Percentiles rank a stretch among this genome's conserved stretches.
Evolutionary conservation across 192 early-diverging fungal species (phyloP).

Genomic region (Entomortierella beljakovae): DNA sequence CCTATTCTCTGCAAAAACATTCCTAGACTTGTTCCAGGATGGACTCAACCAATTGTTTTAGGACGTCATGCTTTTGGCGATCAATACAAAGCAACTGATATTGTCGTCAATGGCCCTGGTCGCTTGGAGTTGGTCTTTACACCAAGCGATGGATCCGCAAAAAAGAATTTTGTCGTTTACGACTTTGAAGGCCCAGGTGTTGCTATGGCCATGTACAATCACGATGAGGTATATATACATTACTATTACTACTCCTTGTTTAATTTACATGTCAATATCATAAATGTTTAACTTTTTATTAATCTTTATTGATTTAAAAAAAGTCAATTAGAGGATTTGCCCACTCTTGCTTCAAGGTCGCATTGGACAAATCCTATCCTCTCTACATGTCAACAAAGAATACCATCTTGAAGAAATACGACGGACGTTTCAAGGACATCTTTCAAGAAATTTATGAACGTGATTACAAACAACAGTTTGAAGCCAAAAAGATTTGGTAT

Average conservation of each 20-base stretch:
- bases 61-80: constrained; percentile 98
- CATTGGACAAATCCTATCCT: constrained; percentile 89
- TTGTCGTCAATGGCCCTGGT: constrained; percentile 90
- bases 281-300: neutral
- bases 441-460: constrained; percentile 90
- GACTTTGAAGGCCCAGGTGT: constrained; percentile 92
- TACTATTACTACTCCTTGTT: no score
- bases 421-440: constrained; percentile 99
- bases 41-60: no score
- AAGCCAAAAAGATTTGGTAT: constrained; percentile 91
- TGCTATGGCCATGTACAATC: constrained; percentile 98
- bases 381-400: constrained; percentile 98
- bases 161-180: constrained; percentile 77
- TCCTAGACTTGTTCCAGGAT: constrained; percentile 92
- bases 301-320: neutral
- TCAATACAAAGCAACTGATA: constrained; percentile 97
- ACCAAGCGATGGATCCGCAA: constrained; percentile 80
- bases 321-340: constrained; percentile 94
- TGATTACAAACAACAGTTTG: constrained; percentile 84
- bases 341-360: constrained; percentile 94
- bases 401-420: constrained; percentile 97
- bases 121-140: constrained; percentile 92
- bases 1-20: constrained; percentile 90
- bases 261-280: neutral
- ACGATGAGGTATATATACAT: constrained; percentile 61